phyloP scores from a whole-genome alignment of 352 stramenopile genomes.

The Thalassiosira livingstoniorum region DNA sequence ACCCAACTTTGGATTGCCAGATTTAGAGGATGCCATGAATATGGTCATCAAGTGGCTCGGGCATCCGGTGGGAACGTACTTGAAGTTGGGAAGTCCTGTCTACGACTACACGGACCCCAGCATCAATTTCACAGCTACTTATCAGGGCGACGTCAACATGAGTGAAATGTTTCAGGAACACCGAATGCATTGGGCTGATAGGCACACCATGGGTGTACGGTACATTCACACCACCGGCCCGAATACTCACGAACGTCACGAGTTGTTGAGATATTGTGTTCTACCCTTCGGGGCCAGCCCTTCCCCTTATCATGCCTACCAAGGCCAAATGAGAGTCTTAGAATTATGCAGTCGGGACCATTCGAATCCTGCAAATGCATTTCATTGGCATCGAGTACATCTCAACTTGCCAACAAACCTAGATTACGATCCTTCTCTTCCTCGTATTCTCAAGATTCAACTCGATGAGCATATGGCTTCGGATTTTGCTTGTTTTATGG shows the following conservation, averaged over 20 bases:
- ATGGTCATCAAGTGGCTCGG: constrained; percentile 36
- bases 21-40: constrained; percentile 23
- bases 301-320: constrained; percentile 54
- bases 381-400: too few species aligned
- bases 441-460: constrained; percentile 18
- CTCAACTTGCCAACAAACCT: constrained; percentile 51
- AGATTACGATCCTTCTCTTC: constrained; percentile 47
- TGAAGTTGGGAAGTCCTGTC: constrained; percentile 5
- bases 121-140: constrained; percentile 23
- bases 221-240: constrained; percentile 13
- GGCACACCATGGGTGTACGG: constrained; percentile 30
- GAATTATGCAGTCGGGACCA: constrained; percentile 38
- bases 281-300: constrained; percentile 45
- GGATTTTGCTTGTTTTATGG: constrained; percentile 25
- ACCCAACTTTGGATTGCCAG: constrained; percentile 17
- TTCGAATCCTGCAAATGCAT: constrained; percentile 25
- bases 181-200: constrained; percentile 27
- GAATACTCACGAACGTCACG: constrained; percentile 1
- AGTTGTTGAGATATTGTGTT: constrained; percentile 24
- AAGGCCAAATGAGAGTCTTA: constrained; percentile 25
- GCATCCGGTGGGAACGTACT: constrained; percentile 17
- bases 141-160: constrained; percentile 52
- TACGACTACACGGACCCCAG: constrained; percentile 30
- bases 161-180: constrained; percentile 71
- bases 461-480: constrained; percentile 46